phyloP scores from a whole-genome alignment of 2,329 filamentous ascomycete genomes.

The Scolecobasidium constrictum region DNA sequence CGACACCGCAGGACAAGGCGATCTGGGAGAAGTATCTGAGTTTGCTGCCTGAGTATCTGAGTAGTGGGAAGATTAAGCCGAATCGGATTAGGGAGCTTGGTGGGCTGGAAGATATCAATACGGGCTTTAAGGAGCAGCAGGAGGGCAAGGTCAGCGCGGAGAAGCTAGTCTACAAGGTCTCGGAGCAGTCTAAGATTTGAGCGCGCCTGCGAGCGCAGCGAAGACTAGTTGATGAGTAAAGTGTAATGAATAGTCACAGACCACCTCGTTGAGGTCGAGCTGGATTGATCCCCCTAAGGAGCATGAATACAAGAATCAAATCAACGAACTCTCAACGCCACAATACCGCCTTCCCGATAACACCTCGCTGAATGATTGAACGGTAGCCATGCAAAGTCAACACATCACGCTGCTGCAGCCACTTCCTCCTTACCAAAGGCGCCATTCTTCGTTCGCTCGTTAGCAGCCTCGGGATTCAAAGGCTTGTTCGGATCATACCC shows the following conservation, averaged over 20 bases:
- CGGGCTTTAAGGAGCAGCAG: slow-evolving; percentile 18
- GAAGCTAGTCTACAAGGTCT: slow-evolving; percentile 22
- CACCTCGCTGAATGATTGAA: no score
- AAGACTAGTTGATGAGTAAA: no score
- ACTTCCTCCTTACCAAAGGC: not conserved
- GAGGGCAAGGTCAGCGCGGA: slow-evolving; percentile 31
- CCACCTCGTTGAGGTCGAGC: no score
- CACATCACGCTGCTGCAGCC: no score
- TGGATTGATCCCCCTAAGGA: no score
- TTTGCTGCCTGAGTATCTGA: slow-evolving; percentile 18
- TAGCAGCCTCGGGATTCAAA: slow-evolving; percentile 26
- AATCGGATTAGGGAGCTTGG: slow-evolving; percentile 22
- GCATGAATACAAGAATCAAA: no score
- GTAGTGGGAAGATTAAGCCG: slow-evolving; percentile 14
- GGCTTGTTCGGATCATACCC: slow-evolving; percentile 64
- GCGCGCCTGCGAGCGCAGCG: no score
- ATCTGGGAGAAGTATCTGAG: slow-evolving; percentile 26
- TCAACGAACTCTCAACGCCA: no score
- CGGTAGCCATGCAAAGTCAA: no score
- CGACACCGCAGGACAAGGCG: slow-evolving; percentile 15
- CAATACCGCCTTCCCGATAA: no score
- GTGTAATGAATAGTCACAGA: no score
- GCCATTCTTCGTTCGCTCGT: not conserved
- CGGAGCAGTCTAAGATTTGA: not conserved
- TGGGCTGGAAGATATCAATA: slow-evolving; percentile 15